Percentiles rank a stretch among this genome's conserved stretches.
These are phyloP conservation scores for Stenogyne calaminthoides DNA, from an alignment of 305 asterid genomes.

Conservation along the genomic window DNA sequence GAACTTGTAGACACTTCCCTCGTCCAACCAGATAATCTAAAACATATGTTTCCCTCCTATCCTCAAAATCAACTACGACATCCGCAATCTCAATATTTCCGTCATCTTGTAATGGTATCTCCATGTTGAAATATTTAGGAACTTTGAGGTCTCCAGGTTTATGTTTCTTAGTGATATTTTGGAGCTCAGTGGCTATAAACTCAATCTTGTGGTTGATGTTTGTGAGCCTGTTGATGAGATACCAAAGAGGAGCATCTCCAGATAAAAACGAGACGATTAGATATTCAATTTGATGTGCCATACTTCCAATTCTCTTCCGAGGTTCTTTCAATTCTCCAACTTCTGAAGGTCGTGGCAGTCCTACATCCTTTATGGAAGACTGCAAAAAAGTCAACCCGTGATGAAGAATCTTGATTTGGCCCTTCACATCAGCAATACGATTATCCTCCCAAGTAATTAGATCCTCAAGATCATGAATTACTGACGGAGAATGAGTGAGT, in stretches of 20 bases:
- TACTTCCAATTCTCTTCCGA: too few species aligned
- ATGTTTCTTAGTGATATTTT: background rate
- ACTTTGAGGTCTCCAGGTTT: background rate
- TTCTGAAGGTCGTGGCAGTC: background rate
- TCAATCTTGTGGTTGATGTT: background rate
- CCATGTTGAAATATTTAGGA: background rate
- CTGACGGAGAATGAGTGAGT: background rate
- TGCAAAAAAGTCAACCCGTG: background rate
- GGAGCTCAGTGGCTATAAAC: background rate
- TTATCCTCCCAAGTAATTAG: background rate
- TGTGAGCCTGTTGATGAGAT: background rate
- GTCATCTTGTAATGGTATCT: background rate
- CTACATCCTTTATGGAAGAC: background rate
- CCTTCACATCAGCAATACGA: background rate
- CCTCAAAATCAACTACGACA: conserved; percentile 21
- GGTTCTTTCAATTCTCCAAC: background rate
- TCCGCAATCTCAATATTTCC: background rate
- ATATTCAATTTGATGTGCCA: conserved; percentile 28
- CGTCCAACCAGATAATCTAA: conserved; percentile 4
- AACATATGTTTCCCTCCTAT: background rate
- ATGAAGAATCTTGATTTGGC: background rate
- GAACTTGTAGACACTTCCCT: background rate
- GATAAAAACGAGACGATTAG: background rate
- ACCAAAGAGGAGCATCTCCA: background rate
- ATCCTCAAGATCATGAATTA: background rate